These are phyloP conservation scores for Ophiostoma australiae DNA, from an alignment of 2,329 filamentous ascomycete genomes.

Conservation along the genomic window DNA sequence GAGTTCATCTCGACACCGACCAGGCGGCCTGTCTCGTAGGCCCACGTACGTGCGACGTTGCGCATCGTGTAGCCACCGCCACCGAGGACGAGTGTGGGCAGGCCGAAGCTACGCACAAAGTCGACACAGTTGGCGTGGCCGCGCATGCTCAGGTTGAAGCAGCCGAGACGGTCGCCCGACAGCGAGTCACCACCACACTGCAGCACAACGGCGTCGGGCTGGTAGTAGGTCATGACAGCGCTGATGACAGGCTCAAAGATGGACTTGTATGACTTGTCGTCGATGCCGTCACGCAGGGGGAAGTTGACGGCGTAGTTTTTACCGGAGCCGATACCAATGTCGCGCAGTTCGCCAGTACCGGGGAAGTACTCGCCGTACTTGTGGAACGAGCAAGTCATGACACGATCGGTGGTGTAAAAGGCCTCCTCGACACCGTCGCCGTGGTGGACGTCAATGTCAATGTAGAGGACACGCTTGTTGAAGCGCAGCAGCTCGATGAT, in stretches of 20 bases:
- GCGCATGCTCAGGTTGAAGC: conserved; percentile 96
- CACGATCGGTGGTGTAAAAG: conserved; percentile 76
- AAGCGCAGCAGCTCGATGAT: conserved; percentile 87
- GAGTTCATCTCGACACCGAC: conserved; percentile 76
- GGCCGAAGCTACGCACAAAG: conserved; percentile 78
- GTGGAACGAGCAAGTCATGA: conserved; percentile 90
- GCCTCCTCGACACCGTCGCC: conserved; percentile 82
- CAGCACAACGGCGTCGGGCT: conserved; percentile 85
- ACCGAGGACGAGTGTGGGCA: conserved; percentile 87
- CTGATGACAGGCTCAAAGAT: conserved; percentile 90
- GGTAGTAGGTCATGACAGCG: conserved; percentile 80
- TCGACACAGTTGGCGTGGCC: conserved; percentile 92
- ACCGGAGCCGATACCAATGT: conserved; percentile 80
- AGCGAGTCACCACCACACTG: conserved; percentile 95
- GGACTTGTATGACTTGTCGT: conserved; percentile 80
- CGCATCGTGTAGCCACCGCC: conserved; percentile 96
- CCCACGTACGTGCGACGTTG: conserved; percentile 95
- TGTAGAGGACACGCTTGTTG: conserved; percentile 93
- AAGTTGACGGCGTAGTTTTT: conserved; percentile 91
- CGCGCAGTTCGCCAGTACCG: conserved; percentile 79
- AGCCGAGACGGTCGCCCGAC: conserved; percentile 87
- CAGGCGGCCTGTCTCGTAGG: conserved; percentile 87
- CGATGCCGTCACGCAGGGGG: conserved; percentile 84
- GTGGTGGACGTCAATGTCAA: conserved; percentile 86
- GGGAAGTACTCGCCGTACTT: conserved; percentile 98